Percentiles rank a stretch among this genome's conserved stretches.
Conservation (phyloP, 2,329 filamentous ascomycete species). For the Cryphonectria carpinicola region DNA sequence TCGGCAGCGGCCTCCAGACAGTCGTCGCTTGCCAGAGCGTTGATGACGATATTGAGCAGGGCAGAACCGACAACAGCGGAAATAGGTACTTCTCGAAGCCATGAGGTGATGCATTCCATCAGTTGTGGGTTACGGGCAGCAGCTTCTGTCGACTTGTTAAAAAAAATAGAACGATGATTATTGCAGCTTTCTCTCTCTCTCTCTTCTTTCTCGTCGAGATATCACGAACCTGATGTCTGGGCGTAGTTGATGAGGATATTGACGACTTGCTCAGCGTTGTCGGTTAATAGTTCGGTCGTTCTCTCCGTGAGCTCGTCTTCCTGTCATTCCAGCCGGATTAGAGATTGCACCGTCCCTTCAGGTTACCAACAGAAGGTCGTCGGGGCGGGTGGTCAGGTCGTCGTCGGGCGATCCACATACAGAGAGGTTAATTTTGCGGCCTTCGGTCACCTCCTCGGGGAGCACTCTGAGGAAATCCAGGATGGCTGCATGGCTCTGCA, state of each 20-base stretch:
- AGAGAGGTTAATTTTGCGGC: conserved; percentile 98
- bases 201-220: background rate
- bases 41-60: conserved; percentile 78
- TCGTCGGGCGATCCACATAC: conserved; percentile 76
- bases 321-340: conserved; percentile 61
- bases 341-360: conserved; percentile 45
- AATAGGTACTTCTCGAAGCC: conserved; percentile 91
- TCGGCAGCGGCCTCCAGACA: conserved; percentile 90
- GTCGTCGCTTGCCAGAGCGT: conserved; percentile 72
- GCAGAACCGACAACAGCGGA: conserved; percentile 83
- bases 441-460: conserved; percentile 98
- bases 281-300: conserved; percentile 85
- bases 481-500: conserved; percentile 81
- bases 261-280: conserved; percentile 88
- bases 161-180: conserved; percentile 17
- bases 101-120: conserved; percentile 94
- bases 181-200: background rate
- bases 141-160: conserved; percentile 54
- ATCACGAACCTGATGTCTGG: conserved; percentile 79
- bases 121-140: conserved; percentile 87
- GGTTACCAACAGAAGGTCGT: conserved; percentile 38
- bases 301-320: conserved; percentile 91
- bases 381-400: conserved; percentile 46
- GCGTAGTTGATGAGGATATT: conserved; percentile 87
- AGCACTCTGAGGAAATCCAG: conserved; percentile 96